Percentiles rank a stretch among this genome's conserved stretches.
phyloP scores from a whole-genome alignment of 805 yeast genomes.

The Ogataea naganishii region DNA sequence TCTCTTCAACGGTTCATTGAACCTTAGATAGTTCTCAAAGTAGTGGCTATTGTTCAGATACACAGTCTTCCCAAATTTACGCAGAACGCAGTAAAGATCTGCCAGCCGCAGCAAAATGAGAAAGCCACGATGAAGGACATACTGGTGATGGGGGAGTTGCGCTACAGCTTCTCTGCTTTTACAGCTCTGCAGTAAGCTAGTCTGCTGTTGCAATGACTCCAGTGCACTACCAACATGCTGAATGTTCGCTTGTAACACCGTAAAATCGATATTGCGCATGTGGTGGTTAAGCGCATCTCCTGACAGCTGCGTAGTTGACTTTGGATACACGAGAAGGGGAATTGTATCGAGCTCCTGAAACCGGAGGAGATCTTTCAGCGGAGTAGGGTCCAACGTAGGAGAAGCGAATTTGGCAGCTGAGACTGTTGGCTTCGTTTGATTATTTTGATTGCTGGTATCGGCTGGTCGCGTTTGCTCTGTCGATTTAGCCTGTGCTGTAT shows the following conservation, averaged over 20 bases:
- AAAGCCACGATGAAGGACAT: conserved; percentile 32
- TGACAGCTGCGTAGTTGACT: neutral
- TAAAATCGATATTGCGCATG: conserved; percentile 15
- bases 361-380: too few species aligned
- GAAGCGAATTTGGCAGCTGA: too few species aligned
- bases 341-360: too few species aligned
- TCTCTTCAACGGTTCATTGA: conserved; percentile 16
- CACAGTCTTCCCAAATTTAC: conserved; percentile 39
- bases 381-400: too few species aligned
- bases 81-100: conserved; percentile 37
- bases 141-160: conserved; percentile 16
- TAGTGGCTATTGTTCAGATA: conserved; percentile 37
- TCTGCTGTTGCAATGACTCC: conserved; percentile 15
- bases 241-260: conserved; percentile 15
- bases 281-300: conserved; percentile 14
- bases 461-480: too few species aligned
- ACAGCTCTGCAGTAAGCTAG: conserved; percentile 15
- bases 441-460: too few species aligned
- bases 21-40: conserved; percentile 27
- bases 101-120: conserved; percentile 35
- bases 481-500: too few species aligned
- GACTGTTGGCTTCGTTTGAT: too few species aligned
- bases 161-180: conserved; percentile 12
- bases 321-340: too few species aligned
- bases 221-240: conserved; percentile 21